Evolutionary conservation across 2,329 filamentous ascomycete species (phyloP).

Genomic region (Aspergillus alliaceus): DNA sequence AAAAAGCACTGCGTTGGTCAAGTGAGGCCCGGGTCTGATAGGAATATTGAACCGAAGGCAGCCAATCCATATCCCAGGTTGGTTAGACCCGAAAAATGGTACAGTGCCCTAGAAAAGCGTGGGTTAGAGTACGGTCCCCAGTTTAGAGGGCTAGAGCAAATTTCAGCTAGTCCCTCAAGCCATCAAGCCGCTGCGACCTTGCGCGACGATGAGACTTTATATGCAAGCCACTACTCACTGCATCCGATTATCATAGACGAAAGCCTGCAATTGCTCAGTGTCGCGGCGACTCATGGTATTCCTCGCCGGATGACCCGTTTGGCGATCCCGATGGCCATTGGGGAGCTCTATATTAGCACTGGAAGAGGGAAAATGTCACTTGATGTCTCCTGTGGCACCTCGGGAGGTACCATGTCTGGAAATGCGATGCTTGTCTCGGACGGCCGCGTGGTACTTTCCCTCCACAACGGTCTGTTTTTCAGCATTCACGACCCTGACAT

Average conservation of each 20-base stretch:
- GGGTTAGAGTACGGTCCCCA: constrained; percentile 16
- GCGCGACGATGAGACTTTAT: not conserved
- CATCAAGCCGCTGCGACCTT: constrained; percentile 2
- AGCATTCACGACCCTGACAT: constrained; percentile 8
- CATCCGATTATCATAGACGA: constrained; percentile 24
- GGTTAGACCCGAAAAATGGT: constrained; percentile 6
- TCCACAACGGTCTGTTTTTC: constrained; percentile 7
- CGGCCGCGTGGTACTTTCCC: not conserved
- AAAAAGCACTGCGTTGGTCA: constrained; percentile 18
- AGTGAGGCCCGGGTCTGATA: constrained; percentile 1
- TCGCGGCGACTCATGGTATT: constrained; percentile 21
- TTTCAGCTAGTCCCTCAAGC: constrained; percentile 10
- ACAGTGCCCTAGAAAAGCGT: constrained; percentile 9
- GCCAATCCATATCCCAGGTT: not conserved
- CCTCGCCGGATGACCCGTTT: constrained; percentile 10
- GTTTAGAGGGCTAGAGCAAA: constrained; percentile 13
- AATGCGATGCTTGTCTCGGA: constrained; percentile 1
- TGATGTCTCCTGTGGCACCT: constrained; percentile 3
- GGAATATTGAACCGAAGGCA: not conserved
- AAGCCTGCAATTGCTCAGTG: constrained; percentile 20
- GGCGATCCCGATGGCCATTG: constrained; percentile 23
- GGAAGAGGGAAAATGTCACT: constrained; percentile 5
- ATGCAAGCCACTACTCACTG: constrained; percentile 15
- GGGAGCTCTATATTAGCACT: constrained; percentile 17
- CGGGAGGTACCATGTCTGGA: constrained; percentile 7